Base-by-base conservation (phyloP, 345 rosid genomes). In the Hevea brasiliensis region DNA sequence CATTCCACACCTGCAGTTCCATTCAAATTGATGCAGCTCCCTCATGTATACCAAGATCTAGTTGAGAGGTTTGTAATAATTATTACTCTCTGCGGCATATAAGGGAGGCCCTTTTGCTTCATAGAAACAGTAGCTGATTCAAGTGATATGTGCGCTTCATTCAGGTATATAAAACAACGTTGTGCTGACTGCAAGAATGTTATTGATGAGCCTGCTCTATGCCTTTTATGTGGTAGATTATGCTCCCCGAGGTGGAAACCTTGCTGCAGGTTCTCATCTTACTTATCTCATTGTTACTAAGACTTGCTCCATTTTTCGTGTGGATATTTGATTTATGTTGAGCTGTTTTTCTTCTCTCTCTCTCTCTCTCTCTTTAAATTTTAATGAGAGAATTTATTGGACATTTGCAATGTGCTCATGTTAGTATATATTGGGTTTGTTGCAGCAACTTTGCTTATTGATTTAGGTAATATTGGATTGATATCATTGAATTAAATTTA, bases 151-250 rank as follows among this genome's bases (percentile, higher is more conserved):
- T 51, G 23, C 58, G 12, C 3, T 78, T 68, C 27, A 56, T 60
- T 79, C 81, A 95, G 99, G 90, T 91, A 82, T 72, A 86, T 95
- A 69, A 95, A 91, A 77, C 90, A 83, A 57, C 74, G 68, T 71
- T 95, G 98, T 75, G 81, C 78, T 48, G 80, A 82, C 75, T 95
- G 99, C 87, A 78, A 79, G 57, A 70, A 70, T 72, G 72, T 74
- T 26, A 58, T 88, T 21, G 85, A 76, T 3, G 98, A 91, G 56
- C 98, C 98, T 54, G 90, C 94, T 14, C 77, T 95, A 59, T 95
- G 99, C 83, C 83, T 95, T 27, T 80, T 95, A 20, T 92, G 99
- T 82, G 98, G 99, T 75, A 92, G 86, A 85, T 72, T 92, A 78
- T 92, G 98, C 89, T 87, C 89, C 55, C 86, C 91, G 23, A 79